Conservation (phyloP, 2,329 filamentous ascomycete species). For the Botrytis pseudocinerea region DNA sequence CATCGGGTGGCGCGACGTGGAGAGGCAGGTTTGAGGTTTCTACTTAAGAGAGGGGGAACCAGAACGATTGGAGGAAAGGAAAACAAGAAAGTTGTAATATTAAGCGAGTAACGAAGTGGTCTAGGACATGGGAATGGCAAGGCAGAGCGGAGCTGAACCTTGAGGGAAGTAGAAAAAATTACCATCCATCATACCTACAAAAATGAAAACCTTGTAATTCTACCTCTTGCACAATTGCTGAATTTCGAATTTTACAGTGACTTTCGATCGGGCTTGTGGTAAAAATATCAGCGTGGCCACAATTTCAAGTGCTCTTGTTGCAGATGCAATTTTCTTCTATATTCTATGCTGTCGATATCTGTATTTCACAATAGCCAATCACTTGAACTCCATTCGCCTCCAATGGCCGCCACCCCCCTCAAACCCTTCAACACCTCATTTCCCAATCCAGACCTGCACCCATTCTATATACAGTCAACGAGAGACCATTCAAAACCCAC, state of each 20-base stretch:
- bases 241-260: background rate
- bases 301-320: background rate
- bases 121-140: background rate
- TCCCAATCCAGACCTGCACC: background rate
- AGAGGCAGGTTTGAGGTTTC: background rate
- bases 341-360: conserved; percentile 4
- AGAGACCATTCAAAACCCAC: background rate
- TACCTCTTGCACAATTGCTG: background rate
- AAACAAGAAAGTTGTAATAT: conserved; percentile 15
- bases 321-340: background rate
- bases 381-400: background rate
- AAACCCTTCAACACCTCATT: background rate
- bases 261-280: background rate
- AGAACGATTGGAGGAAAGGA: background rate
- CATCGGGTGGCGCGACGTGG: background rate
- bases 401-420: too few species aligned
- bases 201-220: conserved; percentile 4
- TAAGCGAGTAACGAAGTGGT: conserved; percentile 6
- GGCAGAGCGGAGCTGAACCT: background rate
- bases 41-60: background rate
- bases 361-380: background rate
- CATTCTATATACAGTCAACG: conserved; percentile 1
- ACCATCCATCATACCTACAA: background rate
- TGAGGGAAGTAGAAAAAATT: background rate
- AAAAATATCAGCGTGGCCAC: background rate